These are phyloP conservation scores for Lavandula angustifolia DNA, from an alignment of 257 asterid species.

Conservation along the genomic window DNA sequence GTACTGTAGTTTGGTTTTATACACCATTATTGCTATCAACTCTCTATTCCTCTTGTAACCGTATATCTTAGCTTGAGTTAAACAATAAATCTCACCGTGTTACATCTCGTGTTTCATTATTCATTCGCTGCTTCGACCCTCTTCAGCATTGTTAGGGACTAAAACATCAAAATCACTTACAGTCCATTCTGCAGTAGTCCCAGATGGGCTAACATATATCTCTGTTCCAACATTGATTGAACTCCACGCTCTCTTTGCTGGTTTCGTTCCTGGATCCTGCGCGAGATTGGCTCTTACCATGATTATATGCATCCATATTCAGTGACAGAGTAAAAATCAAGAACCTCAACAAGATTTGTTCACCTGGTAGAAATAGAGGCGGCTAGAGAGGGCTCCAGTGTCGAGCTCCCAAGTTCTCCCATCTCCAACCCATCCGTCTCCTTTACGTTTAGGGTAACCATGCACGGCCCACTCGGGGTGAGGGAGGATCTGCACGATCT, in stretches of 20 bases:
- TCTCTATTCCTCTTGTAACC: too few relatives aligned
- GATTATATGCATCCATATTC: not conserved
- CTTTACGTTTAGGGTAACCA: conserved; percentile 70
- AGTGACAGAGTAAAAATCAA: not conserved
- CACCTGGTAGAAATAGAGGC: conserved; percentile 86
- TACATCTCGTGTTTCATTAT: conserved; percentile 18
- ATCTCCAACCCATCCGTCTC: conserved; percentile 88
- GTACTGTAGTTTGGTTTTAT: not conserved
- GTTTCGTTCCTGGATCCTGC: conserved; percentile 87
- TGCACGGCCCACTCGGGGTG: conserved; percentile 86
- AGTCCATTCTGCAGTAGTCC: conserved; percentile 75
- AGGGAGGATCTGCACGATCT: conserved; percentile 80
- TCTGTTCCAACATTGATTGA: conserved; percentile 86
- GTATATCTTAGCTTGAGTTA: too few relatives aligned
- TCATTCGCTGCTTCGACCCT: conserved; percentile 22
- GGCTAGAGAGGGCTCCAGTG: conserved; percentile 66
- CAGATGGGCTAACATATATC: conserved; percentile 62
- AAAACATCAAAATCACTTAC: conserved; percentile 76
- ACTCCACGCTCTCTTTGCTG: conserved; percentile 69
- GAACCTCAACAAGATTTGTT: not conserved
- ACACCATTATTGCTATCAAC: too few relatives aligned
- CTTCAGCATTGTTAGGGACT: conserved; percentile 40
- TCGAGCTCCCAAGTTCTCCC: conserved; percentile 81
- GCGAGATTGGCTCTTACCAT: not conserved
- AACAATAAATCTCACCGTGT: not conserved